Evolutionary conservation across 805 yeast genomes (phyloP).

Genomic region (Starmerella apicola): DNA sequence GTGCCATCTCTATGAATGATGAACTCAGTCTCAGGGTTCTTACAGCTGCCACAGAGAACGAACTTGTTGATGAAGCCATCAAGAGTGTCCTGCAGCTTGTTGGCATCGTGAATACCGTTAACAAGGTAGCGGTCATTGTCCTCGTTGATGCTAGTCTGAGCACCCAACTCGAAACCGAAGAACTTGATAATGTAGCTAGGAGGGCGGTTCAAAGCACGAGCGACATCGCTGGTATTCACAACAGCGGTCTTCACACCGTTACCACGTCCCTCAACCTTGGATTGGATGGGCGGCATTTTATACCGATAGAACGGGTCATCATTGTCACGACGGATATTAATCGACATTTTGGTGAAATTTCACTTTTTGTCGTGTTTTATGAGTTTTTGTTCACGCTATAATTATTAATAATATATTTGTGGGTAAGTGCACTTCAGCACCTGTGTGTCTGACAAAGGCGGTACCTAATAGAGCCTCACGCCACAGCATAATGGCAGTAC

Average conservation of each 20-base stretch:
- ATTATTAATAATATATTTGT: too few species aligned
- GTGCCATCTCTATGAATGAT: slow-evolving; percentile 60
- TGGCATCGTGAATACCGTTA: slow-evolving; percentile 87
- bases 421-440: too few species aligned
- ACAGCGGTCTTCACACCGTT: slow-evolving; percentile 97
- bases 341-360: slow-evolving; percentile 23
- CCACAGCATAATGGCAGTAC: too few species aligned
- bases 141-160: slow-evolving; percentile 77
- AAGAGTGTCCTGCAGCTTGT: slow-evolving; percentile 80
- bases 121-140: slow-evolving; percentile 77
- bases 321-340: slow-evolving; percentile 93
- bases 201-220: slow-evolving; percentile 89
- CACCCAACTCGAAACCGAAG: slow-evolving; percentile 95
- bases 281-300: slow-evolving; percentile 96
- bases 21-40: slow-evolving; percentile 95
- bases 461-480: too few species aligned
- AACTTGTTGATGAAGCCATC: slow-evolving; percentile 91
- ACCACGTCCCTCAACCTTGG: slow-evolving; percentile 97
- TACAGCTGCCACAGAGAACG: slow-evolving; percentile 87
- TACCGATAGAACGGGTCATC: slow-evolving; percentile 98
- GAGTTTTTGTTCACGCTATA: too few species aligned
- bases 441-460: too few species aligned
- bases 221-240: slow-evolving; percentile 80
- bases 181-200: slow-evolving; percentile 82
- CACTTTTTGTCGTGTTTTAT: too few species aligned